Base-by-base conservation (phyloP, 2,329 filamentous ascomycete species). In the Amesomyces nigricolor region DNA sequence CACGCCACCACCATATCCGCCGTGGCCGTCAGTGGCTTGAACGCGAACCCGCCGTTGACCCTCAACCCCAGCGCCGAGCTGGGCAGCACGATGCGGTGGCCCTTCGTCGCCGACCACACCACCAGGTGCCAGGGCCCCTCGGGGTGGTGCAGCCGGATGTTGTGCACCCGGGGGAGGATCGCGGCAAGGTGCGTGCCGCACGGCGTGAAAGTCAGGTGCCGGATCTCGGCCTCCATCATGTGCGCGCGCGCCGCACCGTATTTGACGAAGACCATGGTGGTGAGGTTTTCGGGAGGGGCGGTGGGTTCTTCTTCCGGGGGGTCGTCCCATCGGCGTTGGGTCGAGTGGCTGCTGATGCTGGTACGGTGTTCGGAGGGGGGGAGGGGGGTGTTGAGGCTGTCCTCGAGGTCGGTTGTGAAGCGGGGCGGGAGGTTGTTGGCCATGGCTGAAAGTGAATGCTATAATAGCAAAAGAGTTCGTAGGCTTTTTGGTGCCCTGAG, bases 301-400 rank as follows among this genome's bases (percentile, higher is more conserved):
- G 32, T 17, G 17, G 56, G 56, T 19, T 60, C 53, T 2, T 58
- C 56, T 17, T 60, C 58, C 3, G 62, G 62, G 8, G 62, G 62
- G 53, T 63, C 62, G 56, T 63, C 62, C 62, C 62, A 63, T 50
- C 57, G 50, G n/a, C 61, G 52, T 22, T 29, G 48, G 16, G 44
- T 30, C 13, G 22, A 35, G 47, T 29, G 38, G 51, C 47, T 58
- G 35, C 30, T 48, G 47, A 43, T 48, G 49, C 40, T 51, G 29
- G 42, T 55, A 55, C 49, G 47, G 14, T 38, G 38, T 38, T 58
- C 53, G 3, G 42, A 16, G 16, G 29, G 5, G 35, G 51, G 9
- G 9, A 35, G 29, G 14, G 47, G 43, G 47, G 47, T 37, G 19
- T 19, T 16, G 13, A 59, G 48, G 29, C 32, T 45, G 2, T 54